Evolutionary conservation across 1,284 basidiomycete genomes (phyloP).

Genomic region (Tylopilus sp.): DNA sequence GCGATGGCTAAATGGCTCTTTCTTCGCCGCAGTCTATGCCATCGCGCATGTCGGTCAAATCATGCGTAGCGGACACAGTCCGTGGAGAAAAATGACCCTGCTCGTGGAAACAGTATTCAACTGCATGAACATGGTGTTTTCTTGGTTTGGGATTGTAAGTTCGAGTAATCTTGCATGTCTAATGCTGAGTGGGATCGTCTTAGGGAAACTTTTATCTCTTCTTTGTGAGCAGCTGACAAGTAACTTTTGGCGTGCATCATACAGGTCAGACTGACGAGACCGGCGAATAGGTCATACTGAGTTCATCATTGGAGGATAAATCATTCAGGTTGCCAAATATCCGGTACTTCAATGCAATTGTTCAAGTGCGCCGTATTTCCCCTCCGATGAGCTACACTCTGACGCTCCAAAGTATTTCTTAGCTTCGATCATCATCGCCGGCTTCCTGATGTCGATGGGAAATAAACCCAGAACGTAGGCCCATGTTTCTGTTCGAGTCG

Average conservation of each 20-base stretch:
- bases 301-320: conserved; percentile 78
- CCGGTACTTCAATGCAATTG: conserved; percentile 71
- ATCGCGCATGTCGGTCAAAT: conserved; percentile 84
- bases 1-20: conserved; percentile 90
- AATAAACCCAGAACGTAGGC: conserved; percentile 86
- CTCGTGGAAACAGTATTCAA: conserved; percentile 86
- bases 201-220: conserved; percentile 94
- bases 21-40: conserved; percentile 89
- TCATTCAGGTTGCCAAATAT: conserved; percentile 69
- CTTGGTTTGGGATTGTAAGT: conserved; percentile 89
- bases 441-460: conserved; percentile 95
- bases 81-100: conserved; percentile 68
- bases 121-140: conserved; percentile 80
- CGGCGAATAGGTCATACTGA: conserved; percentile 67
- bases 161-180: not conserved
- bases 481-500: not conserved
- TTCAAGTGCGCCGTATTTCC: conserved; percentile 48
- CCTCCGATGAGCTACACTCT: conserved; percentile 5
- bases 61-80: conserved; percentile 78
- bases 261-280: conserved; percentile 13
- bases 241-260: not conserved
- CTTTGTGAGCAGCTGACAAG: conserved; percentile 59
- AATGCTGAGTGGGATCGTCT: not conserved
- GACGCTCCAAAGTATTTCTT: conserved; percentile 65
- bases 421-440: conserved; percentile 78